These are phyloP conservation scores for Tylopilus balloui DNA, from an alignment of 768 basidiomycete species.

Conservation along the genomic window DNA sequence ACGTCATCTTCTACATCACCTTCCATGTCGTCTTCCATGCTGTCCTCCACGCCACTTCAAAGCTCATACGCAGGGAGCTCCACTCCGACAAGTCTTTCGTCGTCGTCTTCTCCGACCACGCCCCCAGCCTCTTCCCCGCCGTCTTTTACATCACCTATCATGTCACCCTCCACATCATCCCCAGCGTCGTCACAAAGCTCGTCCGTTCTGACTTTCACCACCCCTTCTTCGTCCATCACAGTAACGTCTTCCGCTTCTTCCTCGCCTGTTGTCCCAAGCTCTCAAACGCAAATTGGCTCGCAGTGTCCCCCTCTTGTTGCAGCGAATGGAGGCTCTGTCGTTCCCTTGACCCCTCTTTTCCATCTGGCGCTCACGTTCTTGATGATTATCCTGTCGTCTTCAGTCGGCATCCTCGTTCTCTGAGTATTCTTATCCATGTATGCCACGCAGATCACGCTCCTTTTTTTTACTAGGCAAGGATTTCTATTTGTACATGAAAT, in stretches of 20 bases:
- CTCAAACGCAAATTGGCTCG: conserved; percentile 21
- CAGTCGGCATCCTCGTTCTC: conserved; percentile 23
- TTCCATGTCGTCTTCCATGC: neutral
- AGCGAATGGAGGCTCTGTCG: conserved; percentile 9
- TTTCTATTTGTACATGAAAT: neutral
- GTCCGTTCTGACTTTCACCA: neutral
- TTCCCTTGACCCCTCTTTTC: conserved; percentile 8
- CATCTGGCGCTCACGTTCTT: conserved; percentile 22
- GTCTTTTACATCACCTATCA: neutral
- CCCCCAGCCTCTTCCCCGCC: neutral
- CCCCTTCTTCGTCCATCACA: neutral
- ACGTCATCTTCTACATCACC: neutral
- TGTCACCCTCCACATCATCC: neutral
- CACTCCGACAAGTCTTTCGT: neutral
- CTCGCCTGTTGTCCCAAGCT: conserved; percentile 3
- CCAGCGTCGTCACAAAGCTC: neutral
- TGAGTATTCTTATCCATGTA: conserved; percentile 9
- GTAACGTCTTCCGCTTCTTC: neutral
- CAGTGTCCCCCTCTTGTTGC: conserved; percentile 18
- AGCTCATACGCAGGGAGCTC: neutral
- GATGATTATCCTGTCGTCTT: conserved; percentile 24
- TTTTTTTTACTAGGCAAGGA: neutral
- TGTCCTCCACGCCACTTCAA: neutral
- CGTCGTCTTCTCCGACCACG: neutral
- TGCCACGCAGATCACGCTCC: neutral